These are phyloP conservation scores for Penicillium daleae DNA, from an alignment of 495 filamentous ascomycete genomes.

Conservation along the genomic window DNA sequence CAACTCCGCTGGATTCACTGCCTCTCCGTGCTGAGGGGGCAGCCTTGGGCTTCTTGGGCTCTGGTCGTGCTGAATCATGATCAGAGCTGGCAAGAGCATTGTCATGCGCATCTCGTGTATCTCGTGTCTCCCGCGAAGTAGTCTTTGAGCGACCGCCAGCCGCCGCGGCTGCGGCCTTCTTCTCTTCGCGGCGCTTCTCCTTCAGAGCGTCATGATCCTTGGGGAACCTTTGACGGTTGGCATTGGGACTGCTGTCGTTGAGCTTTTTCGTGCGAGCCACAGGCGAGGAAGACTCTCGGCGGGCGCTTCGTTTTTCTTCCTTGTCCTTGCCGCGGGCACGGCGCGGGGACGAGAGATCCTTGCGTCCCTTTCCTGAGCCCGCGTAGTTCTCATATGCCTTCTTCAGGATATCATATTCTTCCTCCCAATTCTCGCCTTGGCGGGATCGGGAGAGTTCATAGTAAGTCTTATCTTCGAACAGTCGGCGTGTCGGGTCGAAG, in stretches of 20 bases:
- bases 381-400: conserved; percentile 70
- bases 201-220: conserved; percentile 37
- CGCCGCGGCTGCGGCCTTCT: conserved; percentile 23
- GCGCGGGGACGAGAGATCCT: conserved; percentile 50
- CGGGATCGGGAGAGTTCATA: conserved; percentile 81
- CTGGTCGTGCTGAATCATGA: conserved; percentile 31
- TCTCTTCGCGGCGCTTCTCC: conserved; percentile 44
- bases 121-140: conserved; percentile 3
- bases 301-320: conserved; percentile 51
- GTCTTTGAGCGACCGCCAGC: conserved; percentile 27
- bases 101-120: conserved; percentile 26
- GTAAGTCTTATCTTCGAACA: conserved; percentile 73
- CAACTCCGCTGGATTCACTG: conserved; percentile 37
- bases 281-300: conserved; percentile 55
- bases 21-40: conserved; percentile 32
- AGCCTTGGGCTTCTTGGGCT: conserved; percentile 34
- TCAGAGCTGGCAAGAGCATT: conserved; percentile 32
- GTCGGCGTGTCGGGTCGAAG: conserved; percentile 75
- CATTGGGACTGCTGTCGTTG: conserved; percentile 34
- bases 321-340: conserved; percentile 61
- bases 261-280: conserved; percentile 49
- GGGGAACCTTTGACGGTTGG: conserved; percentile 25
- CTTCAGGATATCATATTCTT: conserved; percentile 82
- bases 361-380: conserved; percentile 47
- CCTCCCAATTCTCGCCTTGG: conserved; percentile 84